Percentiles rank a stretch among this genome's conserved stretches.
Conservation (phyloP, 2,329 filamentous ascomycete species). For the Nannizziopsis arthrosporioides region DNA sequence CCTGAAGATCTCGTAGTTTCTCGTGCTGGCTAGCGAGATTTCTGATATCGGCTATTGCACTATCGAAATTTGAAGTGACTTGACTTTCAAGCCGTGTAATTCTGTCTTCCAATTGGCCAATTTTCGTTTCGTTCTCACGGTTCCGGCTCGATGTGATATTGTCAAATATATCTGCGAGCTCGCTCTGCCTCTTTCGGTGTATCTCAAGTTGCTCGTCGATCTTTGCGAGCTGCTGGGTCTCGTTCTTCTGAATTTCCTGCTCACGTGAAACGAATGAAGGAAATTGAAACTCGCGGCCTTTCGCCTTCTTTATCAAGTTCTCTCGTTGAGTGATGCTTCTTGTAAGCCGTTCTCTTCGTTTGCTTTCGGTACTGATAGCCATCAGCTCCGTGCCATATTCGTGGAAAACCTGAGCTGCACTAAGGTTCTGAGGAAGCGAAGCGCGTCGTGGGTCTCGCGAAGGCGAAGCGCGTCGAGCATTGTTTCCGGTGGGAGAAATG, state of each 20-base stretch:
- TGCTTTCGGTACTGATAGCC: conserved; percentile 9
- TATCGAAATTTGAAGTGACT: background rate
- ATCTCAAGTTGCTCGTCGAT: conserved; percentile 18
- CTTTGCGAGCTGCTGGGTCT: conserved; percentile 16
- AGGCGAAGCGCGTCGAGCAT: no score
- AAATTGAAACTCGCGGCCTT: conserved; percentile 15
- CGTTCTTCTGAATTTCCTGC: conserved; percentile 16
- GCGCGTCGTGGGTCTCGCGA: no score
- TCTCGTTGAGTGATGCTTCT: conserved; percentile 20
- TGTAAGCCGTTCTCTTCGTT: conserved; percentile 1
- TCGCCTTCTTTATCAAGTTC: conserved; percentile 25
- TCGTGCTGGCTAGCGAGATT: conserved; percentile 7
- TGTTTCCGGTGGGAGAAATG: no score
- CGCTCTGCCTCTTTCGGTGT: conserved; percentile 14
- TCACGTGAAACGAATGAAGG: conserved; percentile 19
- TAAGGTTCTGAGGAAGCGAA: no score
- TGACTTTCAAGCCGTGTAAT: background rate
- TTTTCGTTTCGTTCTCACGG: background rate
- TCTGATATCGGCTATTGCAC: conserved; percentile 2
- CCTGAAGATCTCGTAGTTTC: conserved; percentile 6
- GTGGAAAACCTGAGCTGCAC: conserved; percentile 1
- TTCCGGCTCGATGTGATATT: background rate
- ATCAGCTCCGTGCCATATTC: background rate
- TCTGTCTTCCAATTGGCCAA: background rate
- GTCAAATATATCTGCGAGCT: conserved; percentile 2